Evolutionary conservation across 441 rosid species (phyloP).

Genomic region (Macaranga tanarius): DNA sequence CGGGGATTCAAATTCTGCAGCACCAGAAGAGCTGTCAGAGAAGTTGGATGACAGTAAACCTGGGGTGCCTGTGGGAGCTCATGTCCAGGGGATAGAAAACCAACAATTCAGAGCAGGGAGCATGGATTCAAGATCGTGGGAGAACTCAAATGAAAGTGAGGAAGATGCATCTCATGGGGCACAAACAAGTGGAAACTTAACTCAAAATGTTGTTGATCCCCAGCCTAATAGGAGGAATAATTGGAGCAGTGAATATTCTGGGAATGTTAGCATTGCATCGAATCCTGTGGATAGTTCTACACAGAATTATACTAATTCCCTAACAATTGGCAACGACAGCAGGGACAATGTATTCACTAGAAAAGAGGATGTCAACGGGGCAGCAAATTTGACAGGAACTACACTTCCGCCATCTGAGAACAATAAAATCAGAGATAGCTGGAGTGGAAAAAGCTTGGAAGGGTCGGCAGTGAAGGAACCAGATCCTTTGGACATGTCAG

Average conservation of each 20-base stretch:
- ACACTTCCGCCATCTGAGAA: slow-evolving; percentile 29
- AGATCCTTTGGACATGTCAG: slow-evolving; percentile 91
- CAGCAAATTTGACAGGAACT: slow-evolving; percentile 12
- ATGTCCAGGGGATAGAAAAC: slow-evolving; percentile 24
- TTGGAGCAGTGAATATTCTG: slow-evolving; percentile 11
- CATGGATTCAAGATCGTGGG: slow-evolving; percentile 23
- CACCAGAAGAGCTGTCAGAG: slow-evolving; percentile 31
- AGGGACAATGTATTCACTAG: slow-evolving; percentile 13
- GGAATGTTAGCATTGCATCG: slow-evolving; percentile 3
- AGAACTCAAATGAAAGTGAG: slow-evolving; percentile 15
- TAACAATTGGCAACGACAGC: slow-evolving; percentile 12
- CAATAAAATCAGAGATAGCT: slow-evolving; percentile 32
- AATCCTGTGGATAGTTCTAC: slow-evolving; percentile 16
- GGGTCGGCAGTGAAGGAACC: slow-evolving; percentile 85
- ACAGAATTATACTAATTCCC: slow-evolving; percentile 20
- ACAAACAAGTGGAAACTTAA: slow-evolving; percentile 1
- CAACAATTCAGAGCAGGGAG: slow-evolving; percentile 24
- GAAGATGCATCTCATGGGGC: slow-evolving; percentile 18
- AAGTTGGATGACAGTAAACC: slow-evolving; percentile 15
- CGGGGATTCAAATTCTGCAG: slow-evolving; percentile 33
- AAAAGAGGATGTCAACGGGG: slow-evolving; percentile 20
- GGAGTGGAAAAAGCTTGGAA: slow-evolving; percentile 80
- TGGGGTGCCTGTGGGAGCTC: slow-evolving; percentile 16
- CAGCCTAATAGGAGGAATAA: slow-evolving; percentile 1
- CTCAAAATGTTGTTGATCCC: slow-evolving; percentile 17